A percentile compares a stretch with the other conserved stretches of the same genome.
Conservation (phyloP, 768 basidiomycete species). For the Paxillus involutus region DNA sequence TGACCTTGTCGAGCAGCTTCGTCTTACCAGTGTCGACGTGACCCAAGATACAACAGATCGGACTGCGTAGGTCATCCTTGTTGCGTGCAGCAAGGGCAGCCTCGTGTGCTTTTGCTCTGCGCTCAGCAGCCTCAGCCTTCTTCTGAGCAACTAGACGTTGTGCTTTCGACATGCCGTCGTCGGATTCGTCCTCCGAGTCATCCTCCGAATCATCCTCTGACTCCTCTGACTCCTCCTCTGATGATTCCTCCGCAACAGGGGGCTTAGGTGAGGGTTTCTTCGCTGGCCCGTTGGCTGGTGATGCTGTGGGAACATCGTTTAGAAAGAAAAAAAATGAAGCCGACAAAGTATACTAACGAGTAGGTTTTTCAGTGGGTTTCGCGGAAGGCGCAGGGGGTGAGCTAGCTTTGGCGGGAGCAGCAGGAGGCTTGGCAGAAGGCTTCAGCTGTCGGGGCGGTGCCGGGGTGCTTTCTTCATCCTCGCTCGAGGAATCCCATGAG, state of each 20-base stretch:
- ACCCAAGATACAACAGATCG: constrained; percentile 98
- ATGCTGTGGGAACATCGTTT: neutral
- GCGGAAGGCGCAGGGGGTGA: neutral
- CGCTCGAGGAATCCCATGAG: constrained; percentile 72
- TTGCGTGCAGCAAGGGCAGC: constrained; percentile 82
- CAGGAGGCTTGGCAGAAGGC: constrained; percentile 12
- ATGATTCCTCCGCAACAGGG: constrained; percentile 22
- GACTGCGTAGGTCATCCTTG: constrained; percentile 90
- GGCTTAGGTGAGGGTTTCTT: constrained; percentile 28
- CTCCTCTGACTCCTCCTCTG: constrained; percentile 38
- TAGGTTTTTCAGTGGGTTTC: constrained; percentile 1
- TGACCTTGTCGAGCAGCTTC: constrained; percentile 92
- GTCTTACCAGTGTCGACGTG: constrained; percentile 99
- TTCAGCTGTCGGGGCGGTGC: constrained; percentile 14
- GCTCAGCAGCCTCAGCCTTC: constrained; percentile 84
- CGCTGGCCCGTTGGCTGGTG: constrained; percentile 5
- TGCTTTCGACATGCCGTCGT: constrained; percentile 65
- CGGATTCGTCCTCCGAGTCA: constrained; percentile 50
- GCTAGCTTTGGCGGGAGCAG: neutral
- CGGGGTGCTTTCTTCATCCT: constrained; percentile 42
- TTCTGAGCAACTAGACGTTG: constrained; percentile 68
- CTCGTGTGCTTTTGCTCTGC: constrained; percentile 76
- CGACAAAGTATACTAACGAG: constrained; percentile 11
- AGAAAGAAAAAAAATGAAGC: neutral
- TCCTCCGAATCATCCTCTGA: constrained; percentile 53